phyloP scores from a whole-genome alignment of 805 yeast genomes.

The Wickerhamomyces canadensis region DNA sequence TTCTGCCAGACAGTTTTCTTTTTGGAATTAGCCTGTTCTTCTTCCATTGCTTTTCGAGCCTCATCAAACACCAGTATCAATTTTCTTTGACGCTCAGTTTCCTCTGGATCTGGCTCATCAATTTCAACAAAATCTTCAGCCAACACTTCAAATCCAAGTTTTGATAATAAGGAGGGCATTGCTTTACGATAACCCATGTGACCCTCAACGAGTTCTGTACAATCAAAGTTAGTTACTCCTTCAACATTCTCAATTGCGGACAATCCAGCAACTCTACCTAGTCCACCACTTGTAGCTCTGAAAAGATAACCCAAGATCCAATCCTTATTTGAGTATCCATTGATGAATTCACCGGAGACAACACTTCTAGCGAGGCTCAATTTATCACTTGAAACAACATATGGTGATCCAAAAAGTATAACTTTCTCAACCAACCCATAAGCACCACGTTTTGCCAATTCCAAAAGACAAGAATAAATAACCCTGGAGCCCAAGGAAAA shows the following conservation, averaged over 20 bases:
- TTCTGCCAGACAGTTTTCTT: constrained; percentile 35
- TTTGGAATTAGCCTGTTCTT: constrained; percentile 33
- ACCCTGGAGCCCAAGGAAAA: constrained; percentile 92
- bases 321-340: constrained; percentile 87
- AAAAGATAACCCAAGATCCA: constrained; percentile 95
- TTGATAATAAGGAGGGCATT: constrained; percentile 74
- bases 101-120: constrained; percentile 92
- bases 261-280: constrained; percentile 86
- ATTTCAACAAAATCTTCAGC: constrained; percentile 92
- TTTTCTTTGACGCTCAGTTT: constrained; percentile 75
- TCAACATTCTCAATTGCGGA: constrained; percentile 62
- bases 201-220: constrained; percentile 83
- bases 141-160: constrained; percentile 72
- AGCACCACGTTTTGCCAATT: constrained; percentile 80
- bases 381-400: constrained; percentile 74
- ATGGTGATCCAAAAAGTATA: constrained; percentile 80
- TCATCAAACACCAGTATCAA: constrained; percentile 82
- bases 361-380: constrained; percentile 73
- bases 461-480: constrained; percentile 83
- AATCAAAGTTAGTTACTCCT: constrained; percentile 79
- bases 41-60: constrained; percentile 59
- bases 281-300: constrained; percentile 93
- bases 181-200: constrained; percentile 97
- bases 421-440: constrained; percentile 88
- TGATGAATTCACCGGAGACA: constrained; percentile 84